phyloP scores from a whole-genome alignment of 192 early-diverging fungal genomes.

The Rhizophagus clarus region DNA sequence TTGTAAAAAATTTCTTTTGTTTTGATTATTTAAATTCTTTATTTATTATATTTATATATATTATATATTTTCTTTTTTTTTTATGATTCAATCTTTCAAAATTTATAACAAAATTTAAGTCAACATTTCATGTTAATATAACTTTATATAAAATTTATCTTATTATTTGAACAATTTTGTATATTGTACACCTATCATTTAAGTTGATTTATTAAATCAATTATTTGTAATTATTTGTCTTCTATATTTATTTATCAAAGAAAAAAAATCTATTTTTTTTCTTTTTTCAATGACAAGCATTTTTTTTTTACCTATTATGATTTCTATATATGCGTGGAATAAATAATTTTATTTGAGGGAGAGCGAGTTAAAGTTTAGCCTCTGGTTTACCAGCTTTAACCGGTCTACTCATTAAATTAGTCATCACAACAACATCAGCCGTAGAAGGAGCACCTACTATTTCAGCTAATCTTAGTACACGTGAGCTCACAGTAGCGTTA shows the following conservation, averaged over 20 bases:
- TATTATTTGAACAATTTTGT: neutral
- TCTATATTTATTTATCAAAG: neutral
- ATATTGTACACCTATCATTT: neutral
- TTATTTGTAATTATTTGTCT: neutral
- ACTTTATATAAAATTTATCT: too few relatives aligned
- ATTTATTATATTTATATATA: neutral
- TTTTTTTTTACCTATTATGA: too few relatives aligned
- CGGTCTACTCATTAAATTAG: slow-evolving; percentile 27
- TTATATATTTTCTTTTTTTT: neutral
- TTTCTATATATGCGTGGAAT: too few relatives aligned
- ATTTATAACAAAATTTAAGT: neutral
- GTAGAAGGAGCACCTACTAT: slow-evolving; percentile 50
- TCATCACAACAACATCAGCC: slow-evolving; percentile 23
- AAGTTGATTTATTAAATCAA: neutral
- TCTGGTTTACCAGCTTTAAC: slow-evolving; percentile 23
- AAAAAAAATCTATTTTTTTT: neutral
- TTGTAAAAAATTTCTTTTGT: neutral
- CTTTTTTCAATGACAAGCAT: neutral
- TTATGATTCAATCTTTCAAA: too few relatives aligned
- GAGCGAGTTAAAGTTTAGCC: slow-evolving; percentile 18
- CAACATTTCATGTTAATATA: neutral
- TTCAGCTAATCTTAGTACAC: slow-evolving; percentile 58
- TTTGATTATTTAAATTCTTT: neutral
- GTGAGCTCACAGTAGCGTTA: slow-evolving; percentile 70
- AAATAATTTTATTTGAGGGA: neutral